These are phyloP conservation scores for Arachis monticola DNA, from an alignment of 331 rosid species.

Conservation along the genomic window DNA sequence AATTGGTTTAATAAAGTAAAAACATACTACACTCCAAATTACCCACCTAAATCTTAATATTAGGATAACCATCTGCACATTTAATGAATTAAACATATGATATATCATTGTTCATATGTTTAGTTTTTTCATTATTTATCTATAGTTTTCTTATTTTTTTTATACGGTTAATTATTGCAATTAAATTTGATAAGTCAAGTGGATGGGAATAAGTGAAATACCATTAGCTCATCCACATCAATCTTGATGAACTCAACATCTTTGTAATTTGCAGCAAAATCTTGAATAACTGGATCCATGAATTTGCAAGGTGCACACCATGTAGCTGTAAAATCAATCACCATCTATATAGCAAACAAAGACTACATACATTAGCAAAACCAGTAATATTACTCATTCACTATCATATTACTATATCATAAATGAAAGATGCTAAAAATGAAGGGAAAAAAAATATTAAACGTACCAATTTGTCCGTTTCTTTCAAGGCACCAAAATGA, in stretches of 20 bases:
- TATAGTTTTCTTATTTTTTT: background rate
- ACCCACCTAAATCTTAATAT: too few relatives aligned
- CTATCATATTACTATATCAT: background rate
- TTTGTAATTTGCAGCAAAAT: conserved; percentile 56
- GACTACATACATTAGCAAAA: background rate
- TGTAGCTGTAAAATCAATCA: conserved; percentile 76
- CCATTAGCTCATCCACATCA: conserved; percentile 71
- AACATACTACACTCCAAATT: too few relatives aligned
- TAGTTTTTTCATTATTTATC: background rate
- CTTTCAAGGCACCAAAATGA: conserved; percentile 49
- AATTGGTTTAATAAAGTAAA: too few relatives aligned
- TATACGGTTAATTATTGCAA: background rate
- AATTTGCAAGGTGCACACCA: conserved; percentile 87
- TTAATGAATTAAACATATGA: too few relatives aligned
- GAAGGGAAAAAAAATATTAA: background rate
- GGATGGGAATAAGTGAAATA: conserved; percentile 27
- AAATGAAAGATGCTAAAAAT: background rate
- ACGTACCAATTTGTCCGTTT: conserved; percentile 71
- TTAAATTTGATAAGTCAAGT: conserved; percentile 1
- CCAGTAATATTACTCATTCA: background rate
- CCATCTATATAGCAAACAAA: conserved; percentile 54
- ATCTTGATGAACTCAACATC: conserved; percentile 71
- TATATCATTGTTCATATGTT: too few relatives aligned
- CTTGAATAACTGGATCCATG: conserved; percentile 66
- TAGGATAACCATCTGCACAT: too few relatives aligned